A percentile compares a stretch with the other conserved stretches of the same genome.
phyloP scores from a whole-genome alignment of 345 rosid genomes.

The Chamaenerion angustifolium region DNA sequence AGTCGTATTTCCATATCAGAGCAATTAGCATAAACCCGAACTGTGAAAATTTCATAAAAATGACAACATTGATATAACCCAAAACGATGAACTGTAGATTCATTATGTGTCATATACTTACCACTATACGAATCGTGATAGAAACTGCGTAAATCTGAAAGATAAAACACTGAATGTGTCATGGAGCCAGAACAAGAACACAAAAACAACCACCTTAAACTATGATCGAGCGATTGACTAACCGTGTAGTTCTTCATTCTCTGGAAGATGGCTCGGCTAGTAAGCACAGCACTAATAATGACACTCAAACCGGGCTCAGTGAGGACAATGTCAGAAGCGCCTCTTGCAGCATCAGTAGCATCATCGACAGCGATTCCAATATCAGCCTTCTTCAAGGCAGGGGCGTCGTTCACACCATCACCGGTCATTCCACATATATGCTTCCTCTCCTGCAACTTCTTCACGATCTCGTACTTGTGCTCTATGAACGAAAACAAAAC shows the following conservation, averaged over 20 bases:
- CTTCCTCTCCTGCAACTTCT: slow-evolving; percentile 27
- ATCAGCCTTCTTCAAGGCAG: slow-evolving; percentile 40
- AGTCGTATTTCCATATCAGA: slow-evolving; percentile 34
- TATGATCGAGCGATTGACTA: background rate
- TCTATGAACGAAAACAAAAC: slow-evolving; percentile 10
- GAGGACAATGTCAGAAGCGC: slow-evolving; percentile 37
- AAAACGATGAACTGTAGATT: background rate
- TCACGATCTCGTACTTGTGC: slow-evolving; percentile 41
- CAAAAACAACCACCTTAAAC: background rate
- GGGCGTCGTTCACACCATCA: slow-evolving; percentile 43
- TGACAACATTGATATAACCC: background rate
- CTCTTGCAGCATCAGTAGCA: slow-evolving; percentile 36
- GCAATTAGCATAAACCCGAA: slow-evolving; percentile 38
- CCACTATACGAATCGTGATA: slow-evolving; percentile 39
- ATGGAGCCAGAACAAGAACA: background rate
- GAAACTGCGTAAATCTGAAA: slow-evolving; percentile 35
- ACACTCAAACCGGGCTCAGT: slow-evolving; percentile 40
- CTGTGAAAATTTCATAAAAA: slow-evolving; percentile 5
- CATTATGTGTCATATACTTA: slow-evolving; percentile 6
- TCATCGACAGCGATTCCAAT: slow-evolving; percentile 40
- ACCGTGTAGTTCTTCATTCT: slow-evolving; percentile 44
- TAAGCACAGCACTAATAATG: slow-evolving; percentile 32
- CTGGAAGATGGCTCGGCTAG: slow-evolving; percentile 42
- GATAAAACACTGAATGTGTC: background rate
- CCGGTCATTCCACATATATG: slow-evolving; percentile 45